Evolutionary conservation across 176 grass and related monocot species (phyloP).

Genomic region (maize (Zea mays)): Zm-B73-REFERENCE-NAM-5.0 NC_050098.1:8920001-8920500

Average conservation of each 20-base stretch:
- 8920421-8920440: slow-evolving; percentile 53
- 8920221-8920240: slow-evolving; percentile 44
- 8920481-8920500: neutral
- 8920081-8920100: slow-evolving; percentile 33
- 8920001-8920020: slow-evolving; percentile 42
- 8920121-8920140: slow-evolving; percentile 27
- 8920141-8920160: slow-evolving; percentile 51
- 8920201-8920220: slow-evolving; percentile 17
- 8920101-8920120: slow-evolving; percentile 49
- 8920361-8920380: slow-evolving; percentile 52
- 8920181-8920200: slow-evolving; percentile 41
- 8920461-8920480: slow-evolving; percentile 27
- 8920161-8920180: slow-evolving; percentile 52
- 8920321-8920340: slow-evolving; percentile 38
- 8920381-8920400: slow-evolving; percentile 55
- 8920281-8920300: slow-evolving; percentile 48
- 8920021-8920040: slow-evolving; percentile 45
- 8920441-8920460: slow-evolving; percentile 33
- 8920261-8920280: slow-evolving; percentile 4
- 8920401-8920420: slow-evolving; percentile 48
- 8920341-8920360: slow-evolving; percentile 58
- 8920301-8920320: slow-evolving; percentile 49
- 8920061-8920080: slow-evolving; percentile 10
- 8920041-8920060: slow-evolving; percentile 53
- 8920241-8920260: slow-evolving; percentile 53